Conservation (phyloP, 2,329 filamentous ascomycete species). For the Colletotrichum somersetense region DNA sequence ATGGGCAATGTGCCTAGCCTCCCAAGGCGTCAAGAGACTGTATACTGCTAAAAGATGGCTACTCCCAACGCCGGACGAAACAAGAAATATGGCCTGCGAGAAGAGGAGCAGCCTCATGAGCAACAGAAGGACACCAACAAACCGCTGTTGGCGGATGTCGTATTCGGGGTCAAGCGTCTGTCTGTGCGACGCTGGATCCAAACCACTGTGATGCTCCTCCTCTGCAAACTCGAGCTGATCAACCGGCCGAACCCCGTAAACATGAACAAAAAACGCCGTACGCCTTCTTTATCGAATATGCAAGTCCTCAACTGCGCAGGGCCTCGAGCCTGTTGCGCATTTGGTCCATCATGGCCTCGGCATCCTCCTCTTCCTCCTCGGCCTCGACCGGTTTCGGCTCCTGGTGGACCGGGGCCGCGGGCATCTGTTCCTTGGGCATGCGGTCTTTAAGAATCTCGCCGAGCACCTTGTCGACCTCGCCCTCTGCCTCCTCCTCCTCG, state of each 20-base stretch:
- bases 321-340: constrained; percentile 94
- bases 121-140: background rate
- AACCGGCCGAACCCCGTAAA: background rate
- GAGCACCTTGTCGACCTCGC: constrained; percentile 92
- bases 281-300: constrained; percentile 36
- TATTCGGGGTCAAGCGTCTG: constrained; percentile 8
- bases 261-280: constrained; percentile 31
- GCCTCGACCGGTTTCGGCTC: constrained; percentile 66
- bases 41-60: constrained; percentile 29
- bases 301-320: constrained; percentile 77
- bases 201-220: constrained; percentile 10
- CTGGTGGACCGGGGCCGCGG: constrained; percentile 65
- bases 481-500: constrained; percentile 78
- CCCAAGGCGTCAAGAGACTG: constrained; percentile 4
- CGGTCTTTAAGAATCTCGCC: constrained; percentile 90
- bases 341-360: constrained; percentile 91
- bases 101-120: constrained; percentile 18
- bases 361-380: constrained; percentile 79
- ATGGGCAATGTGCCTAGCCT: background rate
- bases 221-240: constrained; percentile 12
- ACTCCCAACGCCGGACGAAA: constrained; percentile 39
- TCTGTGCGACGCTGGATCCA: constrained; percentile 16
- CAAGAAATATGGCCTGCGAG: constrained; percentile 9
- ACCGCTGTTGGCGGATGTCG: background rate
- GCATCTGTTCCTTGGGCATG: constrained; percentile 71